Base-by-base conservation (phyloP, 2,329 filamentous ascomycete species). In the Boeremia lycopersici region DNA sequence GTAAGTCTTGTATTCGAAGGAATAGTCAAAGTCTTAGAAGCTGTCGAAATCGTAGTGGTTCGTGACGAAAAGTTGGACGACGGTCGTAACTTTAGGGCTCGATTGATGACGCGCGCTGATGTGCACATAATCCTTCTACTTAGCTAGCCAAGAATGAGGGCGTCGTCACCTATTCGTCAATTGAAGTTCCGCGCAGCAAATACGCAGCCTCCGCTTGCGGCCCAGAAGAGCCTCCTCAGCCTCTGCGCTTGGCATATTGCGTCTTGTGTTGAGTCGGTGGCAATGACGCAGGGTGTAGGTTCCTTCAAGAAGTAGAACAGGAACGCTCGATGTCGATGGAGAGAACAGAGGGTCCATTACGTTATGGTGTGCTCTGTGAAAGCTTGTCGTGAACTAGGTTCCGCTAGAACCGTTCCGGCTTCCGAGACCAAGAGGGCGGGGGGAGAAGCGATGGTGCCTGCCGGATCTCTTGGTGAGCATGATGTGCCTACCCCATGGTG, bases 231-330 rank as follows among this genome's bases (percentile, higher is more conserved):
- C 52, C 54, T 60, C 51, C 53, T 51, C 39, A 53, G 54, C 41
- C 48, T 57, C 51, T 53, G 33, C 28, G 23, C 51, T 53, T 53
- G 44, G 51, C 57, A 61, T 61, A 45, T 59, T 60, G 56, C 55
- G 42, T 55, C 9, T 51, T 31, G 15, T 30, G 11, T 4, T 31
- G 6, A 13, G 40, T 17, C 52, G 41, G 47, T 50, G 54, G 40
- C 56, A 41, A 65, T 67, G 64, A 65, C 62, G 61, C 51, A 48
- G 31, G 17, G 38, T 53, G 43, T 43, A 43, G 44, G 44, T 48
- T 29, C 39, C 19, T 44, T 25, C 12, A 19, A 25, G n/a, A 38
- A 33, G 28, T 31, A 29, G 13, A 11, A 31, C 26, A 38, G 29
- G 28, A 13, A 28, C 28, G 8, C 23, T 31, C 12, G 38, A 39